phyloP scores from a whole-genome alignment of 768 basidiomycete species.

The Leucosporidium yakuticum region DNA sequence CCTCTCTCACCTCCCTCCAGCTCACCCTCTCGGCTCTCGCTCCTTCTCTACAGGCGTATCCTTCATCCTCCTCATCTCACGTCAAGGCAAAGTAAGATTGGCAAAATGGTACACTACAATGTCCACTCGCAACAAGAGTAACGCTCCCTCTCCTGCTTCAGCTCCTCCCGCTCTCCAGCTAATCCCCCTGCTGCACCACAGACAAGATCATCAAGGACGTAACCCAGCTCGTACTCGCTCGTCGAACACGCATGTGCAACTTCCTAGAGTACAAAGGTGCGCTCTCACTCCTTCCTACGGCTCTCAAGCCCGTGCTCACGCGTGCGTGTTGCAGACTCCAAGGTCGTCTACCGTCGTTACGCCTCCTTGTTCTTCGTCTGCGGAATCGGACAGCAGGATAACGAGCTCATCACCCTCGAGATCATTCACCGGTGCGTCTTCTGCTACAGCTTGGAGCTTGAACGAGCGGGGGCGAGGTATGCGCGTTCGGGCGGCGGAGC shows the following conservation, averaged over 20 bases:
- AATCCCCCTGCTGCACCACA: conserved; percentile 4
- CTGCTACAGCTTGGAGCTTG: neutral
- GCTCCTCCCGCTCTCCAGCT: neutral
- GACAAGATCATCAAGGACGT: conserved; percentile 91
- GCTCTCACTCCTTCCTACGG: conserved; percentile 31
- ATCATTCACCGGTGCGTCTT: conserved; percentile 83
- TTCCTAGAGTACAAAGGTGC: conserved; percentile 92
- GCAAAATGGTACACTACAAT: conserved; percentile 94
- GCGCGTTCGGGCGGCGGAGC: neutral
- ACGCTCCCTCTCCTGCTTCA: neutral
- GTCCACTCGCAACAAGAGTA: conserved; percentile 53
- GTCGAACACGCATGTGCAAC: conserved; percentile 88
- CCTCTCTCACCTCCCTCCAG: neutral
- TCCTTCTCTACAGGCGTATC: conserved; percentile 54
- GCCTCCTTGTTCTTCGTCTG: conserved; percentile 93
- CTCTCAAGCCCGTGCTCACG: neutral
- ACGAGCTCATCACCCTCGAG: conserved; percentile 86
- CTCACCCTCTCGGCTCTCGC: conserved; percentile 16
- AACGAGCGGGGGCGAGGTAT: neutral
- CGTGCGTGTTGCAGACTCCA: conserved; percentile 52
- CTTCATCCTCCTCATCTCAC: conserved; percentile 87
- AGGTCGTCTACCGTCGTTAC: conserved; percentile 91
- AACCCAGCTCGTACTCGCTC: conserved; percentile 74
- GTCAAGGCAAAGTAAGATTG: conserved; percentile 91
- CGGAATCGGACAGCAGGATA: conserved; percentile 74